Evolutionary conservation across 805 yeast genomes (phyloP).

Genomic region (Kodamaea lidongshanica): DNA sequence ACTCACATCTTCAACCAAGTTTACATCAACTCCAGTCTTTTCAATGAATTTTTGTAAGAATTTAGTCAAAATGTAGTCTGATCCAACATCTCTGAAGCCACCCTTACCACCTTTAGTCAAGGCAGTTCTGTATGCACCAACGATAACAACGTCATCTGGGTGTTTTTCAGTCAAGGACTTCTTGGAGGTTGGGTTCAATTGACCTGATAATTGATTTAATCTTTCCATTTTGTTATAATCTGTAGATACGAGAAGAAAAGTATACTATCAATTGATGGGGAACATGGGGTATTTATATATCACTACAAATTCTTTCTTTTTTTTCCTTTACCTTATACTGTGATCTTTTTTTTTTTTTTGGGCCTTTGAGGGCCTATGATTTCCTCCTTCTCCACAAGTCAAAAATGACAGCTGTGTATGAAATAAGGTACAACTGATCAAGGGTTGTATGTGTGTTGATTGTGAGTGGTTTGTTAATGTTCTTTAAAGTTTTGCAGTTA

Average conservation of each 20-base stretch:
- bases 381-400: no score
- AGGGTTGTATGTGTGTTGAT: no score
- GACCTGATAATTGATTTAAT: slow-evolving; percentile 42
- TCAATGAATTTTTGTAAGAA: slow-evolving; percentile 59
- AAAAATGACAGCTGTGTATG: no score
- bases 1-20: slow-evolving; percentile 72
- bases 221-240: slow-evolving; percentile 30
- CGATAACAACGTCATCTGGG: slow-evolving; percentile 87
- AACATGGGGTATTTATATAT: slow-evolving; percentile 9
- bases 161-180: slow-evolving; percentile 46
- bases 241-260: not conserved
- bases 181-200: slow-evolving; percentile 36
- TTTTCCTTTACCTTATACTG: no score
- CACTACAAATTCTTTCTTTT: no score
- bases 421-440: no score
- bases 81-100: slow-evolving; percentile 69
- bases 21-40: slow-evolving; percentile 42
- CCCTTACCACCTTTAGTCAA: slow-evolving; percentile 86
- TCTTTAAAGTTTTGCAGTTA: no score
- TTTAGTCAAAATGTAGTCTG: slow-evolving; percentile 70
- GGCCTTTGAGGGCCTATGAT: no score
- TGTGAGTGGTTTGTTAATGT: no score
- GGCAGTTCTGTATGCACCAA: slow-evolving; percentile 87
- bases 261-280: slow-evolving; percentile 1
- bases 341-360: no score